Evolutionary conservation across 345 rosid species (phyloP).

Genomic region (Salix purpurea): DNA sequence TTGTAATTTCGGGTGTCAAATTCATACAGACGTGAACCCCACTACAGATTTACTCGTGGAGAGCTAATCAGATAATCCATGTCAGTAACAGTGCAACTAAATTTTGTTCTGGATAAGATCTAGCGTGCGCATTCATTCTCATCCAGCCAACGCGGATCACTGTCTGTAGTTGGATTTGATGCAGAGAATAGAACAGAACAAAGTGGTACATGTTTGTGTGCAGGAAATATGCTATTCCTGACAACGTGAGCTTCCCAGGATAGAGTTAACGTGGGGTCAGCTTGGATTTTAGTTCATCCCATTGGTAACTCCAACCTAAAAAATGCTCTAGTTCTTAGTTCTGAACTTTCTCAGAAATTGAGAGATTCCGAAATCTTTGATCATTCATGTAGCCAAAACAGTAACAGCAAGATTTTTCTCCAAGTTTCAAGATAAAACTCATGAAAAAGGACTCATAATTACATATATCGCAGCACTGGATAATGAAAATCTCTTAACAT

Average conservation of each 20-base stretch:
- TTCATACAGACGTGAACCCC: neutral
- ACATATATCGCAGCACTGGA: slow-evolving; percentile 15
- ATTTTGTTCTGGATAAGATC: neutral
- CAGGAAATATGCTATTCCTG: neutral
- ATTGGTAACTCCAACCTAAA: no score
- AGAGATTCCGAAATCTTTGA: no score
- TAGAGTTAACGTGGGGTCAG: neutral
- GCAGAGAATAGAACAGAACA: neutral
- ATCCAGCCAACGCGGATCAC: neutral
- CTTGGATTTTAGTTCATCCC: neutral
- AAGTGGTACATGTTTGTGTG: neutral
- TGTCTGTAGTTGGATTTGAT: neutral
- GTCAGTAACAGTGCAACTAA: neutral
- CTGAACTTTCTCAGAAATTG: neutral
- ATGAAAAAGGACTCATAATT: neutral
- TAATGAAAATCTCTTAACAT: neutral
- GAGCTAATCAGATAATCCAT: neutral
- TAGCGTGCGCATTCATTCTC: no score
- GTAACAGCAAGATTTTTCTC: neutral
- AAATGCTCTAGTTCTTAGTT: neutral
- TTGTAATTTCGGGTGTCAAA: neutral
- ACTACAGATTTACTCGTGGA: neutral
- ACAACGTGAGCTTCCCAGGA: neutral
- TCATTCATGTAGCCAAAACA: neutral
- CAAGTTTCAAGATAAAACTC: neutral